Conservation (phyloP, 148 eudicot genomes). For the Tetragonia tetragonoides region DNA sequence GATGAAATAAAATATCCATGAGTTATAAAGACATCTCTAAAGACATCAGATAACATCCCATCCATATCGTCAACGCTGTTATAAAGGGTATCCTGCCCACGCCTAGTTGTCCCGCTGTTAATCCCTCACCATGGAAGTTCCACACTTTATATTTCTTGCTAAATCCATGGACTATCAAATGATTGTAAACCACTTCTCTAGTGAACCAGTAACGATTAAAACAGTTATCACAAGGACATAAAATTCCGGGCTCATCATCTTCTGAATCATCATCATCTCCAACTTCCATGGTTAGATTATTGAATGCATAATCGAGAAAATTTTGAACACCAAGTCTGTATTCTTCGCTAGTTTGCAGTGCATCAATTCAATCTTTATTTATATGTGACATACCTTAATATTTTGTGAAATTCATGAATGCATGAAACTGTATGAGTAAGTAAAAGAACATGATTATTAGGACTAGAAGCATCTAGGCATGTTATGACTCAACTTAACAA, state of each 20-base stretch:
- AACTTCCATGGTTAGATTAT: background rate
- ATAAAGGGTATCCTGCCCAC: background rate
- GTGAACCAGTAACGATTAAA: slow-evolving; percentile 10
- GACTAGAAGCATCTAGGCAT: no score
- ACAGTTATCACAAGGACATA: slow-evolving; percentile 9
- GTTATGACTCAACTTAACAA: no score
- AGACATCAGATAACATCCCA: slow-evolving; percentile 2
- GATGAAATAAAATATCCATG: no score
- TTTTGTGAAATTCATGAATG: background rate
- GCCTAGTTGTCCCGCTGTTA: background rate
- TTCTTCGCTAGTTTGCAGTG: slow-evolving; percentile 5
- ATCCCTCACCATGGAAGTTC: slow-evolving; percentile 19
- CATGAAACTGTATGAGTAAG: background rate
- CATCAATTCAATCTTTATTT: slow-evolving; percentile 12
- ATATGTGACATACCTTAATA: background rate
- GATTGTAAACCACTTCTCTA: slow-evolving; percentile 5
- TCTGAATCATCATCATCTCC: background rate
- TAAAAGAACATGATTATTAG: no score
- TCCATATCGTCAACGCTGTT: background rate
- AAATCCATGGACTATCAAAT: slow-evolving; percentile 7
- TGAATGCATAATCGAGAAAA: slow-evolving; percentile 8
- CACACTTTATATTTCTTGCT: background rate
- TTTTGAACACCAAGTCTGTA: background rate
- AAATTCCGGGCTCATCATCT: slow-evolving; percentile 11
- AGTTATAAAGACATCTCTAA: background rate